phyloP scores from a whole-genome alignment of 139 green algal species.

The Chlorella sp. region DNA sequence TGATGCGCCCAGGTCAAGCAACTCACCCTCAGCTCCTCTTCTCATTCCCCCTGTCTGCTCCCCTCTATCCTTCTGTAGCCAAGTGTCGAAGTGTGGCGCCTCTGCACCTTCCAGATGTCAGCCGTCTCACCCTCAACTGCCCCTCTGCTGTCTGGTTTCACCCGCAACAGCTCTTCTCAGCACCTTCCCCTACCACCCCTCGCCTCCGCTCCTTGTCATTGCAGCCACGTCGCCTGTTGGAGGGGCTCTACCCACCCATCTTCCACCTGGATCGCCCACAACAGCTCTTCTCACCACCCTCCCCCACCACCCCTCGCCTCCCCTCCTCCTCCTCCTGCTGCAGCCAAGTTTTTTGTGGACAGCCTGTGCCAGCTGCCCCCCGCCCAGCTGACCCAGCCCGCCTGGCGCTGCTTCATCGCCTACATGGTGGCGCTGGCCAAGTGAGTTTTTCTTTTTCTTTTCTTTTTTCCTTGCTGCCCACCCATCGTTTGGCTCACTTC shows the following conservation, averaged over 20 bases:
- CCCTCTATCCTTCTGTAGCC: not conserved
- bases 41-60: too few relatives aligned
- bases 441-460: not conserved
- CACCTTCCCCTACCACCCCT: too few relatives aligned
- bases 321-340: not conserved
- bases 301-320: not conserved
- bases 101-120: not conserved
- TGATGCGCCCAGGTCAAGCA: too few relatives aligned
- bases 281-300: not conserved
- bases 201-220: too few relatives aligned
- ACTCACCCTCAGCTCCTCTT: too few relatives aligned
- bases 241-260: too few relatives aligned
- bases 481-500: not conserved
- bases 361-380: conserved; percentile 32
- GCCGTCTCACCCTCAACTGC: too few relatives aligned
- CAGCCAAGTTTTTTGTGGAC: not conserved
- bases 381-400: conserved; percentile 18
- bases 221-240: too few relatives aligned
- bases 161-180: too few relatives aligned
- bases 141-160: too few relatives aligned
- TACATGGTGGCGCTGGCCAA: conserved; percentile 37
- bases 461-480: not conserved
- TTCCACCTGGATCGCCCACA: not conserved
- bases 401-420: conserved; percentile 49
- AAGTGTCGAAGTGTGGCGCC: too few relatives aligned